Base-by-base conservation (phyloP, 331 rosid genomes). In the Dryas integrifolia region DNA sequence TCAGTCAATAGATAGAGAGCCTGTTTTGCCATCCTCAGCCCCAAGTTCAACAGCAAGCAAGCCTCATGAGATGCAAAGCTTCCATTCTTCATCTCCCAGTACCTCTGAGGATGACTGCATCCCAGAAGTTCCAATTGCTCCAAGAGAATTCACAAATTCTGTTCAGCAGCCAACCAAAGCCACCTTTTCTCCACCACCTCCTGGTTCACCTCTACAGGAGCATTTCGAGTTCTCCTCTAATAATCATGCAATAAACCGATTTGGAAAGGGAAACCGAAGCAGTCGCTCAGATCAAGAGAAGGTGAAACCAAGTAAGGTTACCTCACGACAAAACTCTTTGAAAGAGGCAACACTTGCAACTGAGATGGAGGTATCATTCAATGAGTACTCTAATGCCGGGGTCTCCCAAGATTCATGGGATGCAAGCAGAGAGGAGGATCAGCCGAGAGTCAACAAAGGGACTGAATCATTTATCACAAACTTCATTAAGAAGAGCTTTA, bases 401-500 rank as follows among this genome's bases (percentile, higher is more conserved):
- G 81, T 82, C 64, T 84, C 92, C 44, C 96, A 90, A 73, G 99
- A 92, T 72, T 84, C 88, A 3, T 85, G 88, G 52, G 96, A 95
- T 81, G 79, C 69, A 51, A 85, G 83, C 84, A 82, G 64, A 78
- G 96, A 85, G 74, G 89, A 86, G 56, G 87, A 84, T 78, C 97
- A 53, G 67, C 78, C 86, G 14, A 84, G 82, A 83, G 80, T 56
- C 55, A 87, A 65, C 78, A 91, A 84, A 81, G 97, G 91, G 46
- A 83, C 87, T 13, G 97, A 95, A 51, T 95, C 98, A 0, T 87
- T 92, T 75, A 79, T 95, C 3, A 72, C 89, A 5, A 92, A 85
- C 81, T 85, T 92, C 49, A 87, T 95, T 77, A 95, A 88, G 86
- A 95, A 89, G 86, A 86, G 98, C 73, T 89, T 91, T 70, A 83